Evolutionary conservation across 768 basidiomycete genomes (phyloP).

Genomic region (Termitomyces sp.): DNA sequence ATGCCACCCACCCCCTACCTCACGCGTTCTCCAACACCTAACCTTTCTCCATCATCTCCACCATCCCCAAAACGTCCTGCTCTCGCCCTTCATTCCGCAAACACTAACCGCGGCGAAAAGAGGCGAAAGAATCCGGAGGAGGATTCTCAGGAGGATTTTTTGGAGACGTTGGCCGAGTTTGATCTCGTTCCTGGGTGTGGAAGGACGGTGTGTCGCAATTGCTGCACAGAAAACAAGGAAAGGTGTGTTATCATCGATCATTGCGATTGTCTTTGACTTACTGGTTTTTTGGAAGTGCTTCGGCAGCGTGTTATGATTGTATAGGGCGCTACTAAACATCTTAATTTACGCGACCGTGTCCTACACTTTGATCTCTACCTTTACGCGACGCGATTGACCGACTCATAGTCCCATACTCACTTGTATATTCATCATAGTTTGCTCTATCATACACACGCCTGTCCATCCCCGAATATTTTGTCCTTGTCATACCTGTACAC

Average conservation of each 20-base stretch:
- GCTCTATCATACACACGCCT: background rate
- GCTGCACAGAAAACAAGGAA: conserved; percentile 35
- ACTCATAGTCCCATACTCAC: background rate
- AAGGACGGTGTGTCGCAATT: conserved; percentile 35
- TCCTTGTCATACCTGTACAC: background rate
- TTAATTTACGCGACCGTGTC: background rate
- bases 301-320: conserved; percentile 34
- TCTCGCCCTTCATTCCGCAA: conserved; percentile 22
- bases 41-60: conserved; percentile 17
- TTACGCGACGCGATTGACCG: background rate
- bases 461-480: background rate
- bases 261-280: background rate
- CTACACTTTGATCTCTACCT: background rate
- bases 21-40: conserved; percentile 31
- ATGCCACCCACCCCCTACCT: conserved; percentile 33
- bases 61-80: conserved; percentile 24
- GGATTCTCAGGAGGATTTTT: background rate
- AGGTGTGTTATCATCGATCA: conserved; percentile 23
- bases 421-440: background rate
- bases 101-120: conserved; percentile 20
- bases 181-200: conserved; percentile 31
- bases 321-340: conserved; percentile 7
- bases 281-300: conserved; percentile 20
- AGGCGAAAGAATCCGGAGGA: conserved; percentile 12
- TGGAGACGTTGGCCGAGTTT: conserved; percentile 4